These are phyloP conservation scores for Nicotiana tomentosiformis DNA, from an alignment of 257 asterid genomes.

Conservation along the genomic window DNA sequence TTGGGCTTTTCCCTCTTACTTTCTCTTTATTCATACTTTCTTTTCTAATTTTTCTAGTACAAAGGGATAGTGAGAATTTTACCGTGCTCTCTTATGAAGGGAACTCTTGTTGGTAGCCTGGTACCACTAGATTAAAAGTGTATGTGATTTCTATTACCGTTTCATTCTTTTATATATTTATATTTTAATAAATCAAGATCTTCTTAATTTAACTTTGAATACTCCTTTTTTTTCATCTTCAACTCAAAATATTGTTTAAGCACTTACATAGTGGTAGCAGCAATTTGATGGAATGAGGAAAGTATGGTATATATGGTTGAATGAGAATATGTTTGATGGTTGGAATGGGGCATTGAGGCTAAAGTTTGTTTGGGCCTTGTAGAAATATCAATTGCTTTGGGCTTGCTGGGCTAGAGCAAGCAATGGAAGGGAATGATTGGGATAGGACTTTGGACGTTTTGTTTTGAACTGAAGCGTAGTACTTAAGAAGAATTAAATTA, in stretches of 20 bases:
- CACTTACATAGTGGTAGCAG: neutral
- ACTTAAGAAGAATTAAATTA: too few species aligned
- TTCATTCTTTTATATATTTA: neutral
- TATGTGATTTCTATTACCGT: neutral
- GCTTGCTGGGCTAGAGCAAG: neutral
- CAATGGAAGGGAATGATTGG: neutral
- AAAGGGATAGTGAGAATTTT: neutral
- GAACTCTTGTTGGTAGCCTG: neutral
- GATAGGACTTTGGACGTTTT: neutral
- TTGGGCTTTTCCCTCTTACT: neutral
- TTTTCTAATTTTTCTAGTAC: neutral
- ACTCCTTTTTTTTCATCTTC: too few species aligned
- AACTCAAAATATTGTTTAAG: too few species aligned
- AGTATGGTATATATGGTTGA: neutral
- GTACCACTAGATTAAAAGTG: neutral
- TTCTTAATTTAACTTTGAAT: neutral
- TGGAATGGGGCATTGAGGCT: neutral
- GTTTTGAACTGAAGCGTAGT: too few species aligned
- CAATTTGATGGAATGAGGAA: neutral
- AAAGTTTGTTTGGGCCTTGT: neutral
- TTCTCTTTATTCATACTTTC: neutral
- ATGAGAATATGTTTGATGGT: neutral
- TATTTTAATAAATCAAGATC: neutral
- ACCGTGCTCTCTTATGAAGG: neutral
- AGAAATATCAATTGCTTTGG: neutral